A percentile compares a stretch with the other conserved stretches of the same genome.
phyloP scores from a whole-genome alignment of 768 basidiomycete genomes.

The Hygrocybe coccinea region DNA sequence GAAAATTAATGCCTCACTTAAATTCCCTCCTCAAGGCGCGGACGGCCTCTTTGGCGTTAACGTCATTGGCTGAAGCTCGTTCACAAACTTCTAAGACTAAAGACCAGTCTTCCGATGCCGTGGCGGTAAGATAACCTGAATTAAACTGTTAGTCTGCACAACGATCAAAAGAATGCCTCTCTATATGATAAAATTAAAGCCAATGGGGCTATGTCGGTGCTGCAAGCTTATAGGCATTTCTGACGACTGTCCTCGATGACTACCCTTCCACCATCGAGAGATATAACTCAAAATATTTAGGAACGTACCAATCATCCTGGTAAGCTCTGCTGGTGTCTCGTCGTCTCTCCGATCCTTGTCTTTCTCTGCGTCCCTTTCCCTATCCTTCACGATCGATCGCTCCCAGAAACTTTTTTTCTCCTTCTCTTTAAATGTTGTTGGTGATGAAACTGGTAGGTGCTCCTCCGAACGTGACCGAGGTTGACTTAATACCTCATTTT shows the following conservation, averaged over 20 bases:
- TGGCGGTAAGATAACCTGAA: slow-evolving; percentile 68
- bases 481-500: slow-evolving; percentile 28
- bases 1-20: slow-evolving; percentile 46
- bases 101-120: slow-evolving; percentile 75
- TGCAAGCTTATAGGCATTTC: too few relatives aligned
- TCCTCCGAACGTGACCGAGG: slow-evolving; percentile 31
- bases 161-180: neutral
- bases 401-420: slow-evolving; percentile 55
- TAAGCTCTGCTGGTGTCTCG: slow-evolving; percentile 48
- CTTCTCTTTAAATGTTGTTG: slow-evolving; percentile 36
- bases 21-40: slow-evolving; percentile 80
- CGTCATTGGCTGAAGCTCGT: slow-evolving; percentile 65
- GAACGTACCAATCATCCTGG: slow-evolving; percentile 63
- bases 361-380: slow-evolving; percentile 38
- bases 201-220: too few relatives aligned
- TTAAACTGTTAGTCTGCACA: neutral
- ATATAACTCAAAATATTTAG: neutral
- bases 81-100: slow-evolving; percentile 85
- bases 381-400: slow-evolving; percentile 30
- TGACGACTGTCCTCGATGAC: neutral
- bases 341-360: slow-evolving; percentile 38
- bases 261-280: neutral
- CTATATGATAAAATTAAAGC: neutral
- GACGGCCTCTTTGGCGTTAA: slow-evolving; percentile 77
- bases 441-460: slow-evolving; percentile 23